phyloP scores from a whole-genome alignment of 2,329 filamentous ascomycete genomes.

The Helotiales sp. region DNA sequence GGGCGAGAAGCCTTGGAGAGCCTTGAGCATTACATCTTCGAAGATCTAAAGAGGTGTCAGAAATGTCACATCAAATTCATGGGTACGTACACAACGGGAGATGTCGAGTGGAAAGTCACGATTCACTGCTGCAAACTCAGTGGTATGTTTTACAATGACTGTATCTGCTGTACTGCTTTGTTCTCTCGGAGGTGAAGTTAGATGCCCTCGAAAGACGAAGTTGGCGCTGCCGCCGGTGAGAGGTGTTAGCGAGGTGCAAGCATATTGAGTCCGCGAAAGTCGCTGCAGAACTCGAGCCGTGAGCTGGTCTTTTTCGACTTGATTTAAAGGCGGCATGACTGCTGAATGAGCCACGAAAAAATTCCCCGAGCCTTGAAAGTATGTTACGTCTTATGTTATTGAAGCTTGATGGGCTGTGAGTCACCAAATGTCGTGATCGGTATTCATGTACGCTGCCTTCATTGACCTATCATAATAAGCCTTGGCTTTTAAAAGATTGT shows the following conservation, averaged over 20 bases:
- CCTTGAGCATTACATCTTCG: constrained; percentile 47
- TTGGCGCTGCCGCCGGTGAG: constrained; percentile 56
- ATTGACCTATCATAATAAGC: too few relatives aligned
- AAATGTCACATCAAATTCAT: neutral
- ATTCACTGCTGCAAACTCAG: constrained; percentile 48
- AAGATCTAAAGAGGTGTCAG: constrained; percentile 33
- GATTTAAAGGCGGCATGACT: constrained; percentile 10
- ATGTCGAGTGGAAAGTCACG: constrained; percentile 47
- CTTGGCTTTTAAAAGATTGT: too few relatives aligned
- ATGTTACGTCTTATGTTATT: too few relatives aligned
- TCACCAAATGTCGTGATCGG: too few relatives aligned
- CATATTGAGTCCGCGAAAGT: constrained; percentile 36
- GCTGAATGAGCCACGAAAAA: too few relatives aligned
- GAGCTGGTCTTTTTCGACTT: constrained; percentile 13
- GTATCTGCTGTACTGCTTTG: constrained; percentile 35
- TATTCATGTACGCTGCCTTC: too few relatives aligned
- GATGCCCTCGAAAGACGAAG: constrained; percentile 52
- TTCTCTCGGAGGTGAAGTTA: constrained; percentile 42
- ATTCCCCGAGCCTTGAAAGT: too few relatives aligned
- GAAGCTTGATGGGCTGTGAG: too few relatives aligned
- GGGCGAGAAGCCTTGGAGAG: constrained; percentile 38
- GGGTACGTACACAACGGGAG: constrained; percentile 50
- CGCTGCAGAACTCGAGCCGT: constrained; percentile 5
- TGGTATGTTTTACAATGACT: constrained; percentile 56
- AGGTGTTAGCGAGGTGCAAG: constrained; percentile 42